Evolutionary conservation across 805 yeast species (phyloP).

Genomic region (Ogataea nakhonphanomensis): DNA sequence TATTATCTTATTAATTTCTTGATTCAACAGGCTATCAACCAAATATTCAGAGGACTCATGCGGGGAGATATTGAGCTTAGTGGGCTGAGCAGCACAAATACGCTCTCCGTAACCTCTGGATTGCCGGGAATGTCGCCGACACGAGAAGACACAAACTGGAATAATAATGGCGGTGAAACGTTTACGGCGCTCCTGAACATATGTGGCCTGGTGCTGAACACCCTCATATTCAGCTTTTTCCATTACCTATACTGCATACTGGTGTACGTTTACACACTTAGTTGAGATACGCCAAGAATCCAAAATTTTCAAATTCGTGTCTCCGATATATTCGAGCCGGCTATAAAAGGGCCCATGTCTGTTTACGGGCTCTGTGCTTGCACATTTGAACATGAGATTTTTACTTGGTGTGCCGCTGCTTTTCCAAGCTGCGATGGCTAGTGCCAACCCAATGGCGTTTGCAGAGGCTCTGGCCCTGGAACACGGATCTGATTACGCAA

Average conservation of each 20-base stretch:
- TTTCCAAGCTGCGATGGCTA: constrained; percentile 18
- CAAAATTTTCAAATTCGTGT: neutral
- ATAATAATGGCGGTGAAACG: constrained; percentile 18
- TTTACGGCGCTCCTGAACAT: constrained; percentile 18
- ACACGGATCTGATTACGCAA: constrained; percentile 37
- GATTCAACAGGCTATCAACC: constrained; percentile 20
- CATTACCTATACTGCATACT: constrained; percentile 20
- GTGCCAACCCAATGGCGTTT: constrained; percentile 30
- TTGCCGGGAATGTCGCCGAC: neutral
- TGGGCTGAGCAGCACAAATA: constrained; percentile 11
- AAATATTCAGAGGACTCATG: constrained; percentile 12
- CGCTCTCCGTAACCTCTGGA: constrained; percentile 6
- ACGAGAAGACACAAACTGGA: constrained; percentile 12
- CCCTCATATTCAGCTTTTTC: constrained; percentile 20
- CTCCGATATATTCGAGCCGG: constrained; percentile 13
- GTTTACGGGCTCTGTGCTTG: neutral
- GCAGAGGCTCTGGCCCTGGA: constrained; percentile 33
- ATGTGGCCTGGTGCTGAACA: constrained; percentile 19
- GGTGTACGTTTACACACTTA: constrained; percentile 17
- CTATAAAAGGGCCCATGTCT: constrained; percentile 1
- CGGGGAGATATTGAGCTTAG: constrained; percentile 17
- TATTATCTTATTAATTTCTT: constrained; percentile 20
- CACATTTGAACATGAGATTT: constrained; percentile 11
- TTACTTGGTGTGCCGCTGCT: constrained; percentile 11
- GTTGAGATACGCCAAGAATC: constrained; percentile 3